Evolutionary conservation across 2,329 filamentous ascomycete species (phyloP), one percentile per base, ranked within the genome.

Genomic region (Ceratocystis eucalypticola): DNA sequence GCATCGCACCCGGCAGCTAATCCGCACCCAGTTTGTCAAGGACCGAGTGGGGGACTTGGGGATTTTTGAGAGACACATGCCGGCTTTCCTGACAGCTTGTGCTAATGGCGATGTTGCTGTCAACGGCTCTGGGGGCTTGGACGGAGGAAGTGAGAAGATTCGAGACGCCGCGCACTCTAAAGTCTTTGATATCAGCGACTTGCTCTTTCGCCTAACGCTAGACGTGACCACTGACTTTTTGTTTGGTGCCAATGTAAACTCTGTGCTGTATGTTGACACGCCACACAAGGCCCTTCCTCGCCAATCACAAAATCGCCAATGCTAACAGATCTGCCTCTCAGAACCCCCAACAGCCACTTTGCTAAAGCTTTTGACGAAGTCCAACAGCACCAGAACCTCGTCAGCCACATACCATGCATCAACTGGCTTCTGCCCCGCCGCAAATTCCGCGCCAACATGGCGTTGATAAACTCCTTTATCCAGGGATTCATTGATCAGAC

Each of bases 181-280:
- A 37, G 65, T 66, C 22, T 33, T 93, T 37, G 84, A 95, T 71
- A 83, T 93, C 7, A 82, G 84, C 69, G 84, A 91, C 68, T 78
- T 96, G 65, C 88, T 96, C 76, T 95, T 91, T 78, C 82, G 89
- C n/a, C 88, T 87, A 72, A 92, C 91, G 0, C 80, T 96, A 33
- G 92, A 96, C 75, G 86, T 89, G 6, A 85, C 89, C 1, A 96
- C 91, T 0, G 88, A 95, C 71, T 96, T 96, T 73, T 77, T 96
- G 33, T 82, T 96, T 1, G 92, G 92, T 2, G 20, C 30, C 5
- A 53, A 55, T 33, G 61, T 63, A 3, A 62, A 68, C 25, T 61
- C 65, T 4, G 30, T 68, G 50, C 55, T 22, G 68, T 69, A 55
- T 45, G 44, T 33, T 28, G 37, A 55, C 25, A 25, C 45, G 1